Evolutionary conservation across 2,329 filamentous ascomycete genomes (phyloP).

Genomic region (Trichoderma arundinaceum): DNA sequence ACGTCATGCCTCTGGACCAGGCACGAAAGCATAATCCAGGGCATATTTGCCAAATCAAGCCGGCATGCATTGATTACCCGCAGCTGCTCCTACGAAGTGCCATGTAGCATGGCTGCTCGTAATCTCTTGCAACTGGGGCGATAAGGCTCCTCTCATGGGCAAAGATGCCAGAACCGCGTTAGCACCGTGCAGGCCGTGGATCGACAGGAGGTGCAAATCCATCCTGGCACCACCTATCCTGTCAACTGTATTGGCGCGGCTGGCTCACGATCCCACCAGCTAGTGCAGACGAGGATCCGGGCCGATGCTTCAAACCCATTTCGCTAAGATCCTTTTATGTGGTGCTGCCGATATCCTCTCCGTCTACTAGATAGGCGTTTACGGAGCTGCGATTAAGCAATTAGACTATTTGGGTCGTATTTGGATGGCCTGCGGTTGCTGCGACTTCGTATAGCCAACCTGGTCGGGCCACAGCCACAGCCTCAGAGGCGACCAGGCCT

Average conservation of each 20-base stretch:
- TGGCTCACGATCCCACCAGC: not conserved
- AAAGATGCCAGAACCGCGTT: conserved; percentile 2
- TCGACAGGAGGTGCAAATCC: conserved; percentile 14
- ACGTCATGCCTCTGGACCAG: conserved; percentile 16
- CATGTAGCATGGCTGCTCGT: not conserved
- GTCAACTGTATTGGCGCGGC: conserved; percentile 13
- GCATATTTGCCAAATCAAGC: not conserved
- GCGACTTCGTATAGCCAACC: conserved; percentile 3
- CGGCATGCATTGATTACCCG: conserved; percentile 14
- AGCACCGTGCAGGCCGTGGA: conserved; percentile 8
- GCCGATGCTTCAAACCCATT: not conserved
- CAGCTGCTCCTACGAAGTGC: conserved; percentile 1
- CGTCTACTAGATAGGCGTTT: too few species aligned
- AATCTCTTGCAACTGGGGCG: not conserved
- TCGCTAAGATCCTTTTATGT: not conserved
- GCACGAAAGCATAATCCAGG: conserved; percentile 24
- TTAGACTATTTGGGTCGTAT: not conserved
- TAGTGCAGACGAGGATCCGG: not conserved
- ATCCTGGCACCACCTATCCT: not conserved
- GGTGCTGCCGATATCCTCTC: too few species aligned
- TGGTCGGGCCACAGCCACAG: not conserved
- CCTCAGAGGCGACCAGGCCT: not conserved
- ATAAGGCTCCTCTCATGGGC: not conserved
- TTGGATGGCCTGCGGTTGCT: not conserved
- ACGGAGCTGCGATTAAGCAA: not conserved